These are phyloP conservation scores for Stachybotrys elegans DNA, from an alignment of 2,329 filamentous ascomycete species.

Conservation along the genomic window DNA sequence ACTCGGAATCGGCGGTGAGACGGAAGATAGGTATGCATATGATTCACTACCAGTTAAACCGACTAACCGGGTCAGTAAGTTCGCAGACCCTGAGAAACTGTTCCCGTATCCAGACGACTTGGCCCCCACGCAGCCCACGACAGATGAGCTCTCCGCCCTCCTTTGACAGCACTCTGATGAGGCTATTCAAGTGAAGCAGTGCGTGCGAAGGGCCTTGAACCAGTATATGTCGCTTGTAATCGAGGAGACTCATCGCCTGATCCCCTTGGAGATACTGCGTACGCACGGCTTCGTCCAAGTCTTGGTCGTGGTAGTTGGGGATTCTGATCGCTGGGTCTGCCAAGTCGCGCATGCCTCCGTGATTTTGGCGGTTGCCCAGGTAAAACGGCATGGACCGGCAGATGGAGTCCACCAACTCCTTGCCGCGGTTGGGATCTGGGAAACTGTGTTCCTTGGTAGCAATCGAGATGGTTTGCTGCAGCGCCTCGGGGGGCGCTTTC, in stretches of 20 bases:
- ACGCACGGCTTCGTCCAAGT: slow-evolving; percentile 8
- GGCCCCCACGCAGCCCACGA: no score
- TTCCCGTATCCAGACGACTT: no score
- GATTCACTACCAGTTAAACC: slow-evolving; percentile 8
- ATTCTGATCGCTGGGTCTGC: slow-evolving; percentile 8
- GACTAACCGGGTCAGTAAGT: slow-evolving; percentile 5
- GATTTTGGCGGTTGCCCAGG: slow-evolving; percentile 11
- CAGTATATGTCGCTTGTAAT: slow-evolving; percentile 11
- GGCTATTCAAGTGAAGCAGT: slow-evolving; percentile 10
- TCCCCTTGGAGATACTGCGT: slow-evolving; percentile 9
- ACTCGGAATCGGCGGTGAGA: not conserved
- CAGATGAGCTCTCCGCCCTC: no score
- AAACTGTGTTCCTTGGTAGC: slow-evolving; percentile 8
- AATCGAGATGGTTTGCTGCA: slow-evolving; percentile 8
- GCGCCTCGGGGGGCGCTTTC: slow-evolving; percentile 5
- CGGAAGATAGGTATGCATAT: slow-evolving; percentile 5
- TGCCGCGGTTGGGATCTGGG: slow-evolving; percentile 7
- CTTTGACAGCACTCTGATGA: no score
- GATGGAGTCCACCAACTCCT: slow-evolving; percentile 11
- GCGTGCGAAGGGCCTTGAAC: slow-evolving; percentile 13
- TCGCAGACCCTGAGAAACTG: no score
- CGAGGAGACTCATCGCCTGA: slow-evolving; percentile 8
- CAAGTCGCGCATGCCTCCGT: slow-evolving; percentile 9
- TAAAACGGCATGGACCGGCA: slow-evolving; percentile 12
- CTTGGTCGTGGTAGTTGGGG: slow-evolving; percentile 11